Evolutionary conservation across 2,329 filamentous ascomycete species (phyloP).

Genomic region (Phaeosphaeria sp.): DNA sequence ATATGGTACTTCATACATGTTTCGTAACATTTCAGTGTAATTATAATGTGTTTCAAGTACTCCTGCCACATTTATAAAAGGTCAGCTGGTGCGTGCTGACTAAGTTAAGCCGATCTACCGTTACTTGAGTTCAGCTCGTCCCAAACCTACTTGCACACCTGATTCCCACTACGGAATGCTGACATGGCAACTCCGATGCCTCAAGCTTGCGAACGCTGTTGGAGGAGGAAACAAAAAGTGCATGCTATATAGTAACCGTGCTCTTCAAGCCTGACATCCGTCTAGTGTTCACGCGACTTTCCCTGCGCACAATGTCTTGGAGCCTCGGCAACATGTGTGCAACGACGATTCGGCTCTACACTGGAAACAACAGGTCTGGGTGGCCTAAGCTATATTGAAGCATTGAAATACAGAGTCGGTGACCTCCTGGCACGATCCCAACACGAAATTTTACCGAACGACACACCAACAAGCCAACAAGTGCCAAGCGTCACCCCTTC

Average conservation of each 20-base stretch:
- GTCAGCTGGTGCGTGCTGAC: not conserved
- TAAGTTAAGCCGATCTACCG: not conserved
- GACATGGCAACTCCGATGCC: constrained; percentile 7
- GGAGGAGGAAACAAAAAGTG: constrained; percentile 25
- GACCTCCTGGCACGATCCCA: not conserved
- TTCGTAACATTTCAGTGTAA: too few relatives aligned
- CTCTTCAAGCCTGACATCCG: not conserved
- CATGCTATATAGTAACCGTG: not conserved
- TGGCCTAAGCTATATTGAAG: constrained; percentile 7
- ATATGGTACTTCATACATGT: too few relatives aligned
- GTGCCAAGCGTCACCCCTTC: not conserved
- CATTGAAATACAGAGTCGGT: constrained; percentile 7
- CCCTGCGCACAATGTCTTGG: constrained; percentile 12
- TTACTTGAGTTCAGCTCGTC: not conserved
- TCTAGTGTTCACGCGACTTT: constrained; percentile 14
- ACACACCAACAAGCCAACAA: not conserved
- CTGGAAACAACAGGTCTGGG: not conserved
- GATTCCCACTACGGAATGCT: not conserved
- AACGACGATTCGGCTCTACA: constrained; percentile 9
- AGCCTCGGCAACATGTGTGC: constrained; percentile 10
- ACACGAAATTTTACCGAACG: not conserved
- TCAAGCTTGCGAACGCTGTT: constrained; percentile 23
- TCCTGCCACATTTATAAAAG: too few relatives aligned
- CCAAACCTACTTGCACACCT: not conserved
- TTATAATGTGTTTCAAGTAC: too few relatives aligned